Conservation (phyloP, 2,329 filamentous ascomycete genomes). For the Tetracladium maxilliforme region DNA sequence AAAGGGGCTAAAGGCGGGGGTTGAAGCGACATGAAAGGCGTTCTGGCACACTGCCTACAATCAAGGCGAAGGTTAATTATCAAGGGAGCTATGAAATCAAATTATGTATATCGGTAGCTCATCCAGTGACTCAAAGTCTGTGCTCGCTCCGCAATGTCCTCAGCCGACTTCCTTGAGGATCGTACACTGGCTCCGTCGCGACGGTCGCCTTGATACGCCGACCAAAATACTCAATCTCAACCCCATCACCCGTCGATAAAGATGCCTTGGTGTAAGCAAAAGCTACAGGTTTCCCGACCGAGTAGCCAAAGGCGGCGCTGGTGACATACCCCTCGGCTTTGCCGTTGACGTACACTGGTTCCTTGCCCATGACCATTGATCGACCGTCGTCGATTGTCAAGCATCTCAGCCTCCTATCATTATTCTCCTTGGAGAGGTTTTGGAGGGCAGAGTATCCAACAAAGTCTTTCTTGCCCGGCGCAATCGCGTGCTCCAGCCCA, state of each 20-base stretch:
- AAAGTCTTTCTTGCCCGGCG: slow-evolving; percentile 28
- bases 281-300: slow-evolving; percentile 39
- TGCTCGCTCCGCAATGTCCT: too few relatives aligned
- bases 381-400: slow-evolving; percentile 38
- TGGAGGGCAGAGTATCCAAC: slow-evolving; percentile 35
- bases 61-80: too few relatives aligned
- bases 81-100: too few relatives aligned
- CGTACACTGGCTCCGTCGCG: slow-evolving; percentile 29
- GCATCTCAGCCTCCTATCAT: slow-evolving; percentile 24
- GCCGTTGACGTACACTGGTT: slow-evolving; percentile 37
- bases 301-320: slow-evolving; percentile 45
- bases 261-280: slow-evolving; percentile 38
- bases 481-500: slow-evolving; percentile 34
- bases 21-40: too few relatives aligned
- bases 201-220: slow-evolving; percentile 36
- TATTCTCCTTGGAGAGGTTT: slow-evolving; percentile 19
- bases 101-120: too few relatives aligned
- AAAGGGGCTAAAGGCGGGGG: too few relatives aligned
- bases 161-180: slow-evolving; percentile 22
- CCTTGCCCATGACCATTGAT: slow-evolving; percentile 45
- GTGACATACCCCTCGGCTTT: slow-evolving; percentile 40
- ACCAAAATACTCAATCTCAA: slow-evolving; percentile 50
- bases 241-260: slow-evolving; percentile 28
- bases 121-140: too few relatives aligned
- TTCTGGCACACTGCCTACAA: too few relatives aligned